Evolutionary conservation across 2,329 filamentous ascomycete genomes (phyloP).

Genomic region (Ceratocystis cubensis): DNA sequence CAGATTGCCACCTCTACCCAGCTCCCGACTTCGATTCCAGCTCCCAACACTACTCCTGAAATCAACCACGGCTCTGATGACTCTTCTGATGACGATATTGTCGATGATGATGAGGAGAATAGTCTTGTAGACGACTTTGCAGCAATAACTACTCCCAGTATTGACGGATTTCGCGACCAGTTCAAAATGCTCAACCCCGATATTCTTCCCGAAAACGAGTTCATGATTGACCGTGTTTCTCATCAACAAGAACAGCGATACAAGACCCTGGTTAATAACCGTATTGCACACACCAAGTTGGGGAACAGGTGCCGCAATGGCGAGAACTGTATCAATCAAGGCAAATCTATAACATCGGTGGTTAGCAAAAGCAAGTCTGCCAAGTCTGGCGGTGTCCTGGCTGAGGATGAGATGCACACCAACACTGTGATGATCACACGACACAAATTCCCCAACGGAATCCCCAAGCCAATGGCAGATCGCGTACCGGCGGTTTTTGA

Average conservation of each 20-base stretch:
- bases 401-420: conserved; percentile 48
- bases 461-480: conserved; percentile 67
- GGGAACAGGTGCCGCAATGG: conserved; percentile 51
- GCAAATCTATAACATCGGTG: conserved; percentile 51
- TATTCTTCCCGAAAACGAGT: conserved; percentile 42
- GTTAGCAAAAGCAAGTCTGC: conserved; percentile 48
- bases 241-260: conserved; percentile 70
- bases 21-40: neutral
- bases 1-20: neutral
- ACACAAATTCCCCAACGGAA: conserved; percentile 66
- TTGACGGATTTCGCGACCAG: conserved; percentile 65
- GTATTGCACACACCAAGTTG: conserved; percentile 52
- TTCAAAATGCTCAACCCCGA: conserved; percentile 62
- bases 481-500: conserved; percentile 78
- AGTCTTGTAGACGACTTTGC: conserved; percentile 44
- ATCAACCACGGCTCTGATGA: conserved; percentile 28
- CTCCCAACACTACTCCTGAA: neutral
- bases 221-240: conserved; percentile 68
- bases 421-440: conserved; percentile 56
- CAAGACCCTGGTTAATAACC: conserved; percentile 58
- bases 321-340: conserved; percentile 50
- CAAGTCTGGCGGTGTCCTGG: conserved; percentile 40
- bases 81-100: conserved; percentile 49
- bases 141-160: conserved; percentile 56
- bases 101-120: conserved; percentile 48